Evolutionary conservation across 495 filamentous ascomycete species (phyloP).

Genomic region (Lophiotrema nucula): DNA sequence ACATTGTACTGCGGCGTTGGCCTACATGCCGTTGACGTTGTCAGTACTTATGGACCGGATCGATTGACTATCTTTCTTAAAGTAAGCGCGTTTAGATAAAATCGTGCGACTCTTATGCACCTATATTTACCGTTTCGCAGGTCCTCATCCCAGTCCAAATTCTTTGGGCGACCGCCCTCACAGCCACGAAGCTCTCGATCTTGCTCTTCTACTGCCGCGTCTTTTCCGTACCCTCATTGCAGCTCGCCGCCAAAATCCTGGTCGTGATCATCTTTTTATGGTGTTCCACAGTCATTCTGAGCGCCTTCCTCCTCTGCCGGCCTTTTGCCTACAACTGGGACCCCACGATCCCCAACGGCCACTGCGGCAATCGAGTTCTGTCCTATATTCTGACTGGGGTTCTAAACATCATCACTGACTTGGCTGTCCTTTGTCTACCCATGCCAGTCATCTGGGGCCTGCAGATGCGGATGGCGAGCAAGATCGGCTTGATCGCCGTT

Average conservation of each 20-base stretch:
- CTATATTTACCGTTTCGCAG: no score
- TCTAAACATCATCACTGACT: background rate
- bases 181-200: conserved; percentile 17
- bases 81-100: no score
- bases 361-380: conserved; percentile 7
- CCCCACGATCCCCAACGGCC: background rate
- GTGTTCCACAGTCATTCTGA: conserved; percentile 1
- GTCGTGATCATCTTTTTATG: conserved; percentile 4
- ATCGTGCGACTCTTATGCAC: no score
- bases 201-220: conserved; percentile 22
- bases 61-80: no score
- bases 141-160: background rate
- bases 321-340: conserved; percentile 21
- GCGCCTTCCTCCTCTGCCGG: conserved; percentile 14
- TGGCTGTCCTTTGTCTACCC: background rate
- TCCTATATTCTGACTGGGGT: conserved; percentile 1
- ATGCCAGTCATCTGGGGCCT: conserved; percentile 13
- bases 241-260: conserved; percentile 2
- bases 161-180: conserved; percentile 10
- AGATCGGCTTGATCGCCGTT: background rate
- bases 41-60: no score
- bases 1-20: no score
- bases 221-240: conserved; percentile 12
- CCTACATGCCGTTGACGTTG: no score
- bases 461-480: conserved; percentile 7